Percentiles rank a stretch among this genome's conserved stretches.
Conservation (phyloP, 768 basidiomycete genomes). For the Crucibulum laeve region DNA sequence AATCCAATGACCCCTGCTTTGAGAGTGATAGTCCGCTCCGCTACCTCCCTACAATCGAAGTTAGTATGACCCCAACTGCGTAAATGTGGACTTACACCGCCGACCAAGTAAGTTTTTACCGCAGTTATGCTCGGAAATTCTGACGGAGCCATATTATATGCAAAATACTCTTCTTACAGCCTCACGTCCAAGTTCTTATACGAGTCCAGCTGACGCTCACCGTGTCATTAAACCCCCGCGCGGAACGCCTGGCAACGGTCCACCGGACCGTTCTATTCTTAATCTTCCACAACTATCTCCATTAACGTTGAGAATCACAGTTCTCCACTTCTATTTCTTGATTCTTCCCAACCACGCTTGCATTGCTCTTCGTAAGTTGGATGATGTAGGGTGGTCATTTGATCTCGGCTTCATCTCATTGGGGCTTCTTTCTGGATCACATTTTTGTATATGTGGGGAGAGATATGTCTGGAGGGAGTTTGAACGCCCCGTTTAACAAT, state of each 20-base stretch:
- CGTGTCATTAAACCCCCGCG: neutral
- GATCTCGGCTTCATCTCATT: neutral
- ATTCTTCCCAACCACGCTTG: no score
- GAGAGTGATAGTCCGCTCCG: conserved; percentile 9
- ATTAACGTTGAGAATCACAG: no score
- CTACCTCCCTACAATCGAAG: conserved; percentile 3
- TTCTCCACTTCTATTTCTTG: neutral
- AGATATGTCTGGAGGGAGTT: neutral
- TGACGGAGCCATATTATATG: neutral
- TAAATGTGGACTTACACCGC: conserved; percentile 1
- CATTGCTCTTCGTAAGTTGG: no score
- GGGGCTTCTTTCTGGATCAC: neutral
- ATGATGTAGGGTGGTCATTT: neutral
- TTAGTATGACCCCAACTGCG: neutral
- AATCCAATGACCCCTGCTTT: conserved; percentile 21
- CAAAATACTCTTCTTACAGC: neutral
- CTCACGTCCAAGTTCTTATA: neutral
- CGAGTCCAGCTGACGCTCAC: neutral
- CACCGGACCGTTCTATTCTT: neutral
- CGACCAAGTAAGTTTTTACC: conserved; percentile 8
- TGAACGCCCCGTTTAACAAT: neutral
- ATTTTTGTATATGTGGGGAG: no score
- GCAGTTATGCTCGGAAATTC: conserved; percentile 7
- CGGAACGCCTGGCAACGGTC: no score
- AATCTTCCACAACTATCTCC: no score